These are phyloP conservation scores for Sugiyamaella qingdaonensis DNA, from an alignment of 805 yeast species.

Conservation along the genomic window DNA sequence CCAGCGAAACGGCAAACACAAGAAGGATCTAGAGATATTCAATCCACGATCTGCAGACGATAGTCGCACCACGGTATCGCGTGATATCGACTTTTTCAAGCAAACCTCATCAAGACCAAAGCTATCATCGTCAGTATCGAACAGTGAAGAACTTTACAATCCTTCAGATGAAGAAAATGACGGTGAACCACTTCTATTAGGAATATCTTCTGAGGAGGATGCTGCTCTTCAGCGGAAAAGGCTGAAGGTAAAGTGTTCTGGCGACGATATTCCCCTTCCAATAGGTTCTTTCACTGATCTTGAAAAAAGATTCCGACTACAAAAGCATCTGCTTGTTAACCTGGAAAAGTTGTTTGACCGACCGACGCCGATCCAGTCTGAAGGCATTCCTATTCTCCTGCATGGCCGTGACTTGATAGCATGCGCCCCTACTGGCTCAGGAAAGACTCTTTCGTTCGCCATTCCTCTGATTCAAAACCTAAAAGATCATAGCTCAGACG, in stretches of 20 bases:
- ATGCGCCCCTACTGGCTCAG: conserved; percentile 98
- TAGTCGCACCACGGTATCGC: conserved; percentile 51
- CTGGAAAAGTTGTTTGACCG: conserved; percentile 66
- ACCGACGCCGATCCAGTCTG: conserved; percentile 93
- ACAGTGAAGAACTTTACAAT: conserved; percentile 23
- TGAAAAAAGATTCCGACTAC: conserved; percentile 60
- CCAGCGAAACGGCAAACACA: conserved; percentile 49
- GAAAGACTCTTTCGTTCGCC: conserved; percentile 88
- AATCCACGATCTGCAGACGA: conserved; percentile 24
- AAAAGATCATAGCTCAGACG: conserved; percentile 34
- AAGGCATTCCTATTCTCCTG: conserved; percentile 73
- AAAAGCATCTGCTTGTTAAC: conserved; percentile 55
- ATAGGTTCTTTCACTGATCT: conserved; percentile 86
- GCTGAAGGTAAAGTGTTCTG: conserved; percentile 66
- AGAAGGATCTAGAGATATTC: conserved; percentile 30
- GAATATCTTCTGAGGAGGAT: conserved; percentile 51
- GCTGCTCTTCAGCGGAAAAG: conserved; percentile 58
- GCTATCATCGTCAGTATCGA: conserved; percentile 23
- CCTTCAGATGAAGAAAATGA: conserved; percentile 25
- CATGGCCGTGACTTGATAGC: conserved; percentile 75
- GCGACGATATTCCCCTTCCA: conserved; percentile 85
- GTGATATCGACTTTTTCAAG: conserved; percentile 81
- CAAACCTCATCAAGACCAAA: conserved; percentile 34
- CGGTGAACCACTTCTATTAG: conserved; percentile 37
- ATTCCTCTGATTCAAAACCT: conserved; percentile 72